These are phyloP conservation scores for Rhodofomes roseus DNA, from an alignment of 1,284 basidiomycete species.

Conservation along the genomic window DNA sequence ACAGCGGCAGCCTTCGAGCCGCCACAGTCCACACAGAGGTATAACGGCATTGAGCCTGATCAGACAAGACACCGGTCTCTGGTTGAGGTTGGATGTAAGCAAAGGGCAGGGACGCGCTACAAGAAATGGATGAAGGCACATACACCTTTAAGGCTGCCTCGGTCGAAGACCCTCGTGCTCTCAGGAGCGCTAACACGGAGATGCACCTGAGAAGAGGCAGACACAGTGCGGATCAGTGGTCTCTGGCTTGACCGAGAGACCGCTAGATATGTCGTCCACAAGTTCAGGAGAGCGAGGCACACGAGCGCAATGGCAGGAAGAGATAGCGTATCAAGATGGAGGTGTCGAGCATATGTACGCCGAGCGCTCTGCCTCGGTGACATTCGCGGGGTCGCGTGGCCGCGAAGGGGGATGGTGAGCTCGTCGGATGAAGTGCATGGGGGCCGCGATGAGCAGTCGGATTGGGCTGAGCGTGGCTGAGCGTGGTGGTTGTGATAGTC, in stretches of 20 bases:
- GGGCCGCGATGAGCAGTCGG: not conserved
- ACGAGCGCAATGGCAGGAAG: not conserved
- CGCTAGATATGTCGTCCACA: not conserved
- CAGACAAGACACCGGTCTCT: not conserved
- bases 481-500: not conserved
- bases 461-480: not conserved
- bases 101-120: not conserved
- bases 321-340: slow-evolving; percentile 7
- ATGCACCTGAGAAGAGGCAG: not conserved
- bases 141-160: not conserved
- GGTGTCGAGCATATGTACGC: not conserved
- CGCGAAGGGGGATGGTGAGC: not conserved
- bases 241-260: not conserved
- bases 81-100: not conserved
- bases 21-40: slow-evolving; percentile 78
- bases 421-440: not conserved
- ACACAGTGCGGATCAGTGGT: not conserved
- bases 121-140: not conserved
- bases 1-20: slow-evolving; percentile 78
- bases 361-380: not conserved
- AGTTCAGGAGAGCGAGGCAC: not conserved
- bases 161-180: not conserved
- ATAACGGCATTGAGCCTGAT: slow-evolving; percentile 45
- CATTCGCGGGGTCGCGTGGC: not conserved
- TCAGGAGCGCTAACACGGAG: not conserved